Percentiles rank a stretch among this genome's conserved stretches.
phyloP scores from a whole-genome alignment of 805 yeast genomes.

The Sugiyamaella smithiae region DNA sequence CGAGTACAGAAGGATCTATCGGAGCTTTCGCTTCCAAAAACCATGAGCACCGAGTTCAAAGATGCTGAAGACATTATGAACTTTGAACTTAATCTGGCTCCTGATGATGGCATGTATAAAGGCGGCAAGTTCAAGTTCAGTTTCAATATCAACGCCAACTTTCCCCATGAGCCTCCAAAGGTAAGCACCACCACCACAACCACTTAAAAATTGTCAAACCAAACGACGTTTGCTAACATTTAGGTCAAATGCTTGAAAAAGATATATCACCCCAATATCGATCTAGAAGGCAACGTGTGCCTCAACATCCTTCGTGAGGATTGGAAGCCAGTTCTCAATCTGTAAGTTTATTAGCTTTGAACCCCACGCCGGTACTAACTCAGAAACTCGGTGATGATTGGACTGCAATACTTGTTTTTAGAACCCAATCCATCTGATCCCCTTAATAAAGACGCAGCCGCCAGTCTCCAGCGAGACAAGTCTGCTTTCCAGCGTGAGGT shows the following conservation, averaged over 20 bases:
- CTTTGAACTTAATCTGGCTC: constrained; percentile 55
- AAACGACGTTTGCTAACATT: too few species aligned
- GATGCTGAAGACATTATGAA: constrained; percentile 58
- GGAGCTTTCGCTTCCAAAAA: constrained; percentile 61
- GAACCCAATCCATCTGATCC: constrained; percentile 95
- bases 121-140: constrained; percentile 69
- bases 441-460: constrained; percentile 85
- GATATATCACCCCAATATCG: constrained; percentile 94
- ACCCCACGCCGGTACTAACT: not conserved
- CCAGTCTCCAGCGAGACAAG: constrained; percentile 42
- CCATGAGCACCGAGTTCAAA: constrained; percentile 51
- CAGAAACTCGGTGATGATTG: constrained; percentile 70
- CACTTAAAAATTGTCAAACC: too few species aligned
- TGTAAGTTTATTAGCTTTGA: constrained; percentile 31
- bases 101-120: constrained; percentile 69
- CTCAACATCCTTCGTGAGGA: constrained; percentile 88
- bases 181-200: too few species aligned
- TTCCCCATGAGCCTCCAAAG: constrained; percentile 92
- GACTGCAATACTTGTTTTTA: constrained; percentile 76
- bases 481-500: constrained; percentile 57
- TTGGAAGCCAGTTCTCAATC: constrained; percentile 90
- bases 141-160: constrained; percentile 64
- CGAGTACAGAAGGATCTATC: constrained; percentile 71
- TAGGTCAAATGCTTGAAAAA: constrained; percentile 32
- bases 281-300: constrained; percentile 85